Conservation (phyloP, 306 rosid genomes). For the Glycyrrhiza uralensis region DNA sequence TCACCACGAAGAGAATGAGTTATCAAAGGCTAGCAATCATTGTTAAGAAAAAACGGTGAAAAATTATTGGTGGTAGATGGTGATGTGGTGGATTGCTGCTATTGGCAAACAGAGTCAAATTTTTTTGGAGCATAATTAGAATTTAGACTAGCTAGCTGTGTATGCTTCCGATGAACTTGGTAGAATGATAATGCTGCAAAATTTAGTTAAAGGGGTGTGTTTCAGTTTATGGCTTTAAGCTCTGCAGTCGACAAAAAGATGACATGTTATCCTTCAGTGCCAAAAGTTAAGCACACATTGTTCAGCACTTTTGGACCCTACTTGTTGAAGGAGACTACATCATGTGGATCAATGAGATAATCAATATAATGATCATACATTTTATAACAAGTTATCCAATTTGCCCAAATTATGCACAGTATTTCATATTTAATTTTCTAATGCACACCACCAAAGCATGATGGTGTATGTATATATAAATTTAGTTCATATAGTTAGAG, state of each 20-base stretch:
- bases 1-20: constrained; percentile 2
- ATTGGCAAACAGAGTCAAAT: constrained; percentile 5
- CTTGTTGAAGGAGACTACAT: constrained; percentile 2
- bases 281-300: constrained; percentile 6
- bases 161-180: not conserved
- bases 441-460: too few species aligned
- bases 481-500: too few species aligned
- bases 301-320: constrained; percentile 23
- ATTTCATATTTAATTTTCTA: too few species aligned
- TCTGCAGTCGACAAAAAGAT: constrained; percentile 24
- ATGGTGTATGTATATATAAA: too few species aligned
- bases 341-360: constrained; percentile 25
- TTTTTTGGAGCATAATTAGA: constrained; percentile 1
- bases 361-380: too few species aligned
- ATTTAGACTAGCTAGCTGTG: not conserved
- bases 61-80: constrained; percentile 21
- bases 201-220: not conserved
- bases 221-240: not conserved
- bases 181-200: constrained; percentile 2
- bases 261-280: not conserved
- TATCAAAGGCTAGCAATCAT: constrained; percentile 29
- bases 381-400: too few species aligned
- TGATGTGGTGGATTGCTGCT: constrained; percentile 8
- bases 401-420: too few species aligned
- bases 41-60: constrained; percentile 19